Evolutionary conservation across 768 basidiomycete species (phyloP).

Genomic region (Amanita exitialis): DNA sequence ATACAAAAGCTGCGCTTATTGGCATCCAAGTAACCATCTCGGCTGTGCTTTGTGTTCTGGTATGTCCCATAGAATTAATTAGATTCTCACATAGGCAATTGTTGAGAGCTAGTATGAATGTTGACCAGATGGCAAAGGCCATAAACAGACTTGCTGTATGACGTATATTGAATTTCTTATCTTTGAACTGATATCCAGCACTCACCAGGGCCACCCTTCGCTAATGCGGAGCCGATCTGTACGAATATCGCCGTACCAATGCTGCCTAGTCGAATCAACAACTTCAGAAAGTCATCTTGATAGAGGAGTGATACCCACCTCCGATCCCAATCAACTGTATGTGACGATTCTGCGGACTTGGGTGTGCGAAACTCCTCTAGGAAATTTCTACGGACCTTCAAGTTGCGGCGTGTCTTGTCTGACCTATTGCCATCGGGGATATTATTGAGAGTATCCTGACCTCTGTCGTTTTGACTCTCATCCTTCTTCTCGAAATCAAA

Average conservation of each 20-base stretch:
- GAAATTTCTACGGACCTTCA: constrained; percentile 20
- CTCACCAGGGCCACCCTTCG: constrained; percentile 53
- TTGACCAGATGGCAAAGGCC: constrained; percentile 40
- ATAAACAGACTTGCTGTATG: constrained; percentile 34
- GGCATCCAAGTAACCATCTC: constrained; percentile 84
- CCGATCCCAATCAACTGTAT: constrained; percentile 44
- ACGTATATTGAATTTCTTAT: not conserved
- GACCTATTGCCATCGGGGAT: not conserved
- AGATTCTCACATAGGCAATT: constrained; percentile 28
- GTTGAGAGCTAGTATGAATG: constrained; percentile 38
- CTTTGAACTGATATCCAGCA: constrained; percentile 6
- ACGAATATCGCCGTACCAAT: constrained; percentile 70
- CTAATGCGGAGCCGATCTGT: constrained; percentile 54
- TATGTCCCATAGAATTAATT: not conserved
- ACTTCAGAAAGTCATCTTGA: not conserved
- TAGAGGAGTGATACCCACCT: constrained; percentile 18
- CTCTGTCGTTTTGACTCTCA: not conserved
- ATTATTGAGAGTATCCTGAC: not conserved
- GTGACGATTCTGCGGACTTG: constrained; percentile 29
- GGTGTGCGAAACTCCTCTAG: not conserved
- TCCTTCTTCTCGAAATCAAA: not conserved
- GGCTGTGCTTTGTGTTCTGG: constrained; percentile 27
- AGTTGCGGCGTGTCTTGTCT: constrained; percentile 27
- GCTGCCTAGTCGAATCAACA: constrained; percentile 31
- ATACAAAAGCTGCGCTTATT: constrained; percentile 65